Conservation (phyloP, 1,139 yeast genomes). For the Saccharomycopsis phalli region DNA sequence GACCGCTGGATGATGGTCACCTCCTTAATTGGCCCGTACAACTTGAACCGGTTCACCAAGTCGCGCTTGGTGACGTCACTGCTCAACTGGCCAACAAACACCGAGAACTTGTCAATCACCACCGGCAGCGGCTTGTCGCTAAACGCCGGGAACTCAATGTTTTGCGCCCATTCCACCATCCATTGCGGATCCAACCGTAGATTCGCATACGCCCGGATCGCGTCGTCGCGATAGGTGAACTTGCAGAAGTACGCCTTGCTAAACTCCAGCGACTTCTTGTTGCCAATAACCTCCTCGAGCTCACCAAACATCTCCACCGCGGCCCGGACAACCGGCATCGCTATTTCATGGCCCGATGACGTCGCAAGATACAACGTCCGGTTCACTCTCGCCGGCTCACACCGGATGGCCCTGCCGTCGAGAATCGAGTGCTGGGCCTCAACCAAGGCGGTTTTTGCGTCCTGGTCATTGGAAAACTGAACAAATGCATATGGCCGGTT, state of each 20-base stretch:
- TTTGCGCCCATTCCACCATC: slow-evolving; percentile 79
- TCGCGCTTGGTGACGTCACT: slow-evolving; percentile 46
- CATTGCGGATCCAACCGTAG: slow-evolving; percentile 44
- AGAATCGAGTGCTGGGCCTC: slow-evolving; percentile 62
- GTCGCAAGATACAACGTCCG: slow-evolving; percentile 60
- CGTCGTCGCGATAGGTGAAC: slow-evolving; percentile 82
- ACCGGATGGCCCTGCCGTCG: slow-evolving; percentile 70
- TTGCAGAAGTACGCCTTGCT: slow-evolving; percentile 64
- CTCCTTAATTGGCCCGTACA: slow-evolving; percentile 56
- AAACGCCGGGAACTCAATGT: slow-evolving; percentile 42
- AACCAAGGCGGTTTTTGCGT: slow-evolving; percentile 59
- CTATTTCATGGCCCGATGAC: slow-evolving; percentile 25
- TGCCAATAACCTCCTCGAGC: slow-evolving; percentile 56
- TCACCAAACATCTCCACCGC: slow-evolving; percentile 55
- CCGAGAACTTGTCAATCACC: slow-evolving; percentile 58
- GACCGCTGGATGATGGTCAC: slow-evolving; percentile 44
- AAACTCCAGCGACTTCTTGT: slow-evolving; percentile 29
- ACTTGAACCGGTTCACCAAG: slow-evolving; percentile 47
- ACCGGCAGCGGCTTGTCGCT: slow-evolving; percentile 22
- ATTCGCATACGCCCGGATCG: slow-evolving; percentile 75
- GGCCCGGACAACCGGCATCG: slow-evolving; percentile 29
- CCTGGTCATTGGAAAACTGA: slow-evolving; percentile 65
- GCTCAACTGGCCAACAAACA: slow-evolving; percentile 70
- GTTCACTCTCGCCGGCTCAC: slow-evolving; percentile 88
- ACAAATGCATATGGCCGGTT: slow-evolving; percentile 93